Evolutionary conservation across 2,329 filamentous ascomycete genomes (phyloP).

Genomic region (Ophiostoma quercus): DNA sequence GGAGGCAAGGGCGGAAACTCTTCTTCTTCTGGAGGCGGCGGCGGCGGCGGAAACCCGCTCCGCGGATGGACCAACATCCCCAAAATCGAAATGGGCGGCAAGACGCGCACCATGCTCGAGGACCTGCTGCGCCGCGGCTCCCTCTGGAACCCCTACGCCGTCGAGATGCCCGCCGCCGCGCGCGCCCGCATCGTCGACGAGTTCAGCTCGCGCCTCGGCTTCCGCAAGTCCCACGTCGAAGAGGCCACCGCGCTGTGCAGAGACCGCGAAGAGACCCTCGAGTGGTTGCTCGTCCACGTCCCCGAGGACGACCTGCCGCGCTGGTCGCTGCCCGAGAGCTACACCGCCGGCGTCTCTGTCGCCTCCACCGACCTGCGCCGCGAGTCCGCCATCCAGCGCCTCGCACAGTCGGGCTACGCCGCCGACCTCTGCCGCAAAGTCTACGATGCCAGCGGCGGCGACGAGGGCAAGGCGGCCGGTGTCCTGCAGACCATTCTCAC

Average conservation of each 20-base stretch:
- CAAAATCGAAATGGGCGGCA: slow-evolving; percentile 87
- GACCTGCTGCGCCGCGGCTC: slow-evolving; percentile 69
- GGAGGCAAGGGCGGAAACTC: not conserved
- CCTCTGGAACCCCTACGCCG: slow-evolving; percentile 78
- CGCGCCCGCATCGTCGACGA: slow-evolving; percentile 63
- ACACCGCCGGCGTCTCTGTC: slow-evolving; percentile 83
- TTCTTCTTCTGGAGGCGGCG: not conserved
- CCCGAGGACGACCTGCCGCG: slow-evolving; percentile 92
- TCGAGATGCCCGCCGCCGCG: slow-evolving; percentile 56
- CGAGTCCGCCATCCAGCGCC: slow-evolving; percentile 75
- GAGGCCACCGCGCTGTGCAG: slow-evolving; percentile 86
- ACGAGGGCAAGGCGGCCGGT: slow-evolving; percentile 74
- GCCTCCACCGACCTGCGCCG: slow-evolving; percentile 74
- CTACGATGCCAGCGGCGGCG: slow-evolving; percentile 61
- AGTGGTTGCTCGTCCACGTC: slow-evolving; percentile 95
- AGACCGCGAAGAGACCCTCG: slow-evolving; percentile 84
- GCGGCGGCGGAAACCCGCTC: slow-evolving; percentile 40
- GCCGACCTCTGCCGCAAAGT: slow-evolving; percentile 74
- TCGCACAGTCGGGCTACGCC: slow-evolving; percentile 80
- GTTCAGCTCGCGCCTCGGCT: slow-evolving; percentile 67
- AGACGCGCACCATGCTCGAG: slow-evolving; percentile 74
- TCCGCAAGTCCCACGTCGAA: slow-evolving; percentile 81
- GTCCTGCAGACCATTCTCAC: slow-evolving; percentile 68
- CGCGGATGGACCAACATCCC: slow-evolving; percentile 79
- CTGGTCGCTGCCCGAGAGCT: slow-evolving; percentile 88